Percentiles rank a stretch among this genome's conserved stretches.
phyloP scores from a whole-genome alignment of 2,329 filamentous ascomycete species.

The Claviceps monticola region DNA sequence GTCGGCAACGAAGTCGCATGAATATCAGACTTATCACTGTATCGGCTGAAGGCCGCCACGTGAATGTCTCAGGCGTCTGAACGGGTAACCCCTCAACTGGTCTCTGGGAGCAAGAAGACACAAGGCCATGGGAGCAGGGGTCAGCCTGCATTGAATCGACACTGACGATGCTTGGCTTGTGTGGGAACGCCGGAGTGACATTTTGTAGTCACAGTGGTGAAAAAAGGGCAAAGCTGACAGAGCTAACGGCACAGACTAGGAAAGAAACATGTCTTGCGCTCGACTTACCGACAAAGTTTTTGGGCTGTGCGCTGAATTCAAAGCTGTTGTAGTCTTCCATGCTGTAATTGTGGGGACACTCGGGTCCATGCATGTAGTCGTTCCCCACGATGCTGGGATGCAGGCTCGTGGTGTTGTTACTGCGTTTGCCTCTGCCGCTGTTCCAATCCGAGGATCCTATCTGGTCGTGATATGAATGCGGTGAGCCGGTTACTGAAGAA shows the following conservation, averaged over 20 bases:
- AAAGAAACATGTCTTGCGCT: background rate
- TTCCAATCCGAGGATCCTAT: constrained; percentile 46
- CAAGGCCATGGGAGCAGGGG: background rate
- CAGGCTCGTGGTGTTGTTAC: constrained; percentile 37
- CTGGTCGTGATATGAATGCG: constrained; percentile 46
- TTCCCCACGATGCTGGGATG: constrained; percentile 50
- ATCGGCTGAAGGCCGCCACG: background rate
- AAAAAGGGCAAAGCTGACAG: background rate
- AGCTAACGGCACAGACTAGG: background rate
- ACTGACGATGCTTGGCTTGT: background rate
- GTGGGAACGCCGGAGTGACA: background rate
- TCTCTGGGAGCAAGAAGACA: background rate
- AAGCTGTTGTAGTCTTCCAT: constrained; percentile 37
- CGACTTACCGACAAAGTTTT: constrained; percentile 45
- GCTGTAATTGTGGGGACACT: constrained; percentile 36
- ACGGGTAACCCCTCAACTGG: too few species aligned
- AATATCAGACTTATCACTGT: background rate
- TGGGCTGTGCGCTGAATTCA: constrained; percentile 31
- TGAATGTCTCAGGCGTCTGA: constrained; percentile 1
- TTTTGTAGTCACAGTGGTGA: background rate
- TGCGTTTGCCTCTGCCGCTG: constrained; percentile 15
- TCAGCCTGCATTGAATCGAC: background rate
- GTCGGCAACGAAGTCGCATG: background rate
- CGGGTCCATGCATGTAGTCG: constrained; percentile 36
- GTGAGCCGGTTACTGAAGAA: constrained; percentile 54